These are phyloP conservation scores for Gnomoniopsis smithogilvyi DNA, from an alignment of 2,329 filamentous ascomycete genomes.

Conservation along the genomic window DNA sequence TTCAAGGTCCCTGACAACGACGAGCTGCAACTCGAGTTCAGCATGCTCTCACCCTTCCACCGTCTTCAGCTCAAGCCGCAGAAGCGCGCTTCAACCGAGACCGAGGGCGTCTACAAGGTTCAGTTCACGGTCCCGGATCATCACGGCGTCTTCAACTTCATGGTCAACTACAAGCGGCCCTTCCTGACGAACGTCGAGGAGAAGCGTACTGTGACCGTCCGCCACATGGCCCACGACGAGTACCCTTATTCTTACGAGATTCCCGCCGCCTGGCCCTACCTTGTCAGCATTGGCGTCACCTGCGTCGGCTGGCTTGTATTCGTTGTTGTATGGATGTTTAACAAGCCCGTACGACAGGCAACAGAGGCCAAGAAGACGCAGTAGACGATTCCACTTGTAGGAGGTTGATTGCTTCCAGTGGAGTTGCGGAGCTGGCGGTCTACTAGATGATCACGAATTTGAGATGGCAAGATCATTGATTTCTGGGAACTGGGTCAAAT, in stretches of 20 bases:
- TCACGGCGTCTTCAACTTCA: conserved; percentile 99
- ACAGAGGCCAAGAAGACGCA: conserved; percentile 44
- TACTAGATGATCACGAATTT: not conserved
- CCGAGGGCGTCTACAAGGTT: conserved; percentile 65
- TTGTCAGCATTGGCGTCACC: conserved; percentile 81
- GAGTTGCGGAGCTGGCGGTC: not conserved
- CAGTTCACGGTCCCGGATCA: conserved; percentile 88
- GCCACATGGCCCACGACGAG: conserved; percentile 97
- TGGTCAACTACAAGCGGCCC: conserved; percentile 93
- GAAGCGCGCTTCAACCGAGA: conserved; percentile 56
- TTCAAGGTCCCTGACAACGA: conserved; percentile 70
- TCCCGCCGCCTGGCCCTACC: conserved; percentile 90
- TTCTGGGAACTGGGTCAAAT: conserved; percentile 3
- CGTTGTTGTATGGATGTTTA: conserved; percentile 82
- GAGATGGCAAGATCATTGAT: not conserved
- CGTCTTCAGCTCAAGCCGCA: conserved; percentile 64
- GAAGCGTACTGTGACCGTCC: conserved; percentile 90
- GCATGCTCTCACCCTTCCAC: conserved; percentile 97
- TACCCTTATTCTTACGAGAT: conserved; percentile 91
- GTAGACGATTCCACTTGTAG: conserved; percentile 25
- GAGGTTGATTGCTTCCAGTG: not conserved
- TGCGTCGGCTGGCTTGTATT: conserved; percentile 82
- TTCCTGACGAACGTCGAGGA: conserved; percentile 88
- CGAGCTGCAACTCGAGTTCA: conserved; percentile 89
- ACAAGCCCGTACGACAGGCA: conserved; percentile 40